Evolutionary conservation across 1,284 basidiomycete species (phyloP), one percentile per base, ranked within the genome.

Genomic region (Mrakiaceae sp.): DNA sequence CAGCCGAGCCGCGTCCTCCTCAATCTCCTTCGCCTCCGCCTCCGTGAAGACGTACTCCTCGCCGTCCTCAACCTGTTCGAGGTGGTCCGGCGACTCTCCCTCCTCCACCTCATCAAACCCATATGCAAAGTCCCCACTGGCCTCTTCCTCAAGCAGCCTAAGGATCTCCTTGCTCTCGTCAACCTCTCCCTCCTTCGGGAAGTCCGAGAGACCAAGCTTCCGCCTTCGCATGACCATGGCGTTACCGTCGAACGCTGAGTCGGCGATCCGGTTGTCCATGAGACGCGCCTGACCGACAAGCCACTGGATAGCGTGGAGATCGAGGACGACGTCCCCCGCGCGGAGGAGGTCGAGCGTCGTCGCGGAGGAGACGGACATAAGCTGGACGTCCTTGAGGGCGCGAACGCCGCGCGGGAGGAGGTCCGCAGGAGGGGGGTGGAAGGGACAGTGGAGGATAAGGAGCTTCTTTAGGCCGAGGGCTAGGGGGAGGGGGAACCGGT

Each of bases 401-500:
- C 47, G 44, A 14, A 63, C 14, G 7, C 61, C 12, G 12, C 57
- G 53, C n/a, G 62, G 55, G 42, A 66, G 49, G 12, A 58, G 8
- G 11, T 62, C n/a, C 5, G 49, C 40, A 6, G 55, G 60, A 2
- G 64, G 64, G 10, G 57, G 53, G 58, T 59, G 62, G 58, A 64
- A 55, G 47, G 73, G 70, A 8, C 73, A 69, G 68, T 76, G 69
- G 39, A 78, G 53, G 69, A 78, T 75, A 14, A 77, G 72, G 59
- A 56, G 52, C 39, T 47, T 52, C 10, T 42, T 16, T 4, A 62
- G 43, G 27, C 48, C 64, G 42, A 62, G 54, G n/a, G 9, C 64
- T 66, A 44, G 11, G 44, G 51, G 6, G 39, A 27, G 44, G 8
- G 8, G 44, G 11, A 14, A 9, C 40, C 1, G 10, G 50, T 44